Evolutionary conservation across 202 grass and related monocot species (phyloP), one percentile per base, ranked within the genome.

Genomic region (Elaeis oleifera): DNA sequence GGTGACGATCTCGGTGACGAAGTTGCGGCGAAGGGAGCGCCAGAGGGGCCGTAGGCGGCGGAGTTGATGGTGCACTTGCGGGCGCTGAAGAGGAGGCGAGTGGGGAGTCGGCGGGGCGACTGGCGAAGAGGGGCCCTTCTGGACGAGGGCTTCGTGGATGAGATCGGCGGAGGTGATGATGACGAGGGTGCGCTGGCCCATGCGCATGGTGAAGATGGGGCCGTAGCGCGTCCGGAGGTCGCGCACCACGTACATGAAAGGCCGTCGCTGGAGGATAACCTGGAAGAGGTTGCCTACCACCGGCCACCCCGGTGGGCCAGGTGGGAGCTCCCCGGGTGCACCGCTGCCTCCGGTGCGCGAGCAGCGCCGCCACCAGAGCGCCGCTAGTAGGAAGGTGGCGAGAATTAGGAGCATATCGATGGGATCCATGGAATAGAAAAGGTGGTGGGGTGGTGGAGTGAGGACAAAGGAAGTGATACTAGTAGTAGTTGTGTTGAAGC

Each of bases 1-100:
- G 5, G 76, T 78, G 8, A 94, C 85, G 57, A 99, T 85, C 78
- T 94, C 88, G 22, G 82, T 55, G 7, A 99, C 94, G 74, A 99
- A 89, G 76, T 99, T 99, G 1, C 94, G 80, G 55, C 88, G 88
- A 18, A 99, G 80, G 2, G 78, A 58, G 13, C 94, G 94, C 94
- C 94, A 99, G 8, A 89, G 82, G 0, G 85, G 6, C 94, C 94
- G 62, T 99, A 99, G 16, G 78, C 55, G 0, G 88, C 82, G 13
- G 94, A 99, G 85, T 99, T 99, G 78, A 99, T 80, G 71, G 88
- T 84, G 77, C 85, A 89, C 75, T 94, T 94, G 65, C 80, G 80
- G 49, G 80, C 76, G 81, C 94, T 99, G 82, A 99, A 99, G 71
- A 99, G 77, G 56, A 89, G 79, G 55, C 88, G 82, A 0, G 53